Base-by-base conservation (phyloP, 108 stramenopile species). In the Seminavis robusta region DNA sequence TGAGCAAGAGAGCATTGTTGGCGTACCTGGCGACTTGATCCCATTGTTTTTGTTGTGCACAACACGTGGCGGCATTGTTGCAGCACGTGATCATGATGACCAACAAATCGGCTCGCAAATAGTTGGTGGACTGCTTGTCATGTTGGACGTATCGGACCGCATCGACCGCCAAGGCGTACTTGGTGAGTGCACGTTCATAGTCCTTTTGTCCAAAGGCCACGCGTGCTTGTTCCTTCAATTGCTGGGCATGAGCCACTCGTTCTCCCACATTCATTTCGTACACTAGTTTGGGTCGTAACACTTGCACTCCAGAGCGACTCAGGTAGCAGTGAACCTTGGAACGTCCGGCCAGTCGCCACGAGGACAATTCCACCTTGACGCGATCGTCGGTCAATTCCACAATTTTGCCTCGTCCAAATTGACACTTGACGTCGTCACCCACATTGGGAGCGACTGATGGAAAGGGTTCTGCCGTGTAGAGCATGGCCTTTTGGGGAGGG, bases 11-110 rank as follows among this genome's bases (percentile, higher is more conserved):
- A 11, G 83, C 84, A 67, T 83, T 86, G 40, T 70, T 56, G 0
- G 67, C 74, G 49, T 73, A 81, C 51, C 74, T 67, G 24, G 48
- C 31, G 5, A 78, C 70, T 33, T 81, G 71, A 13, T 83, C 78
- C 80, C 80, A 67, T 23, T 67, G 52, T 5, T 66, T 40, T 30
- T 81, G 38, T 37, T 84, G 63, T 8, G 67, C 40, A 55, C 79
- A 84, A 55, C 84, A 92, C n/a, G 82, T 86, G 15, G 72, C 83
- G 0, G 86, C 84, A 71, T 92, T 92, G 63, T 92, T 92, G 46
- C 71, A 76, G 53, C 86, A 88, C 7, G 90, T 88, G 10, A 84
- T 73, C 80, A 92, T 81, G 25, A 80, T 52, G 4, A 69, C 65
- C 17, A 92, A 42, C 33, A 92, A 72, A 61, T 92, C 90, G 20